A percentile compares a stretch with the other conserved stretches of the same genome.
Evolutionary conservation across 2,329 filamentous ascomycete genomes (phyloP).

Genomic region (Neospermospora avenae): DNA sequence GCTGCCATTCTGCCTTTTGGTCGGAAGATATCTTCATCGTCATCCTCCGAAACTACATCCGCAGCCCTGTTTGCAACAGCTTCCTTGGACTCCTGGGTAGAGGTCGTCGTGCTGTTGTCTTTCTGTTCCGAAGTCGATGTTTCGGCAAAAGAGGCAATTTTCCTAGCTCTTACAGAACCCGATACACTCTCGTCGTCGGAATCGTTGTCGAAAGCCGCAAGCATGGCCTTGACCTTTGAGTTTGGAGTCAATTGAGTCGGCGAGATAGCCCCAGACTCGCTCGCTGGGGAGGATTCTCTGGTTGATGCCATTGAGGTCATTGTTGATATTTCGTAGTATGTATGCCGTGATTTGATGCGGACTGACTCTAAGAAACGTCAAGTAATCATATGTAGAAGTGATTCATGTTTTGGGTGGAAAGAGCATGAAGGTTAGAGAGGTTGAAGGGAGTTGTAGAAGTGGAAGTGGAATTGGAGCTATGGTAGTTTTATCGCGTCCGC

Average conservation of each 20-base stretch:
- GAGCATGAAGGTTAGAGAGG: constrained; percentile 5
- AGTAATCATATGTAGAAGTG: constrained; percentile 11
- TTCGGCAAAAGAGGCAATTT: constrained; percentile 17
- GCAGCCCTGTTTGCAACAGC: not conserved
- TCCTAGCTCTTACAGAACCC: constrained; percentile 23
- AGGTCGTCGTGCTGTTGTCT: not conserved
- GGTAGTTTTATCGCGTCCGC: not conserved
- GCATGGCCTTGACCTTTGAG: constrained; percentile 53
- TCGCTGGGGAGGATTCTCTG: constrained; percentile 45
- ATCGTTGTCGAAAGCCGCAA: constrained; percentile 50
- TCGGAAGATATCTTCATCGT: constrained; percentile 47
- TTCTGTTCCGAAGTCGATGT: constrained; percentile 12
- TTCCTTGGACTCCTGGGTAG: constrained; percentile 3
- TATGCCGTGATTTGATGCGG: constrained; percentile 11
- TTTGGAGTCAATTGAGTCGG: constrained; percentile 44
- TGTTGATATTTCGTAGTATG: constrained; percentile 1
- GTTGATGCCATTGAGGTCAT: constrained; percentile 46
- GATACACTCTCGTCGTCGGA: constrained; percentile 39
- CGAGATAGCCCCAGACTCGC: constrained; percentile 43
- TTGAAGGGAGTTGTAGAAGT: constrained; percentile 7
- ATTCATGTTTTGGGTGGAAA: constrained; percentile 11
- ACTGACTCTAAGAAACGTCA: constrained; percentile 9
- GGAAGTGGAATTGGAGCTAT: not conserved
- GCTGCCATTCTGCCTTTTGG: constrained; percentile 64
- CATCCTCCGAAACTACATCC: constrained; percentile 33